Evolutionary conservation across 2,329 filamentous ascomycete genomes (phyloP).

Genomic region (Phoma sp.): DNA sequence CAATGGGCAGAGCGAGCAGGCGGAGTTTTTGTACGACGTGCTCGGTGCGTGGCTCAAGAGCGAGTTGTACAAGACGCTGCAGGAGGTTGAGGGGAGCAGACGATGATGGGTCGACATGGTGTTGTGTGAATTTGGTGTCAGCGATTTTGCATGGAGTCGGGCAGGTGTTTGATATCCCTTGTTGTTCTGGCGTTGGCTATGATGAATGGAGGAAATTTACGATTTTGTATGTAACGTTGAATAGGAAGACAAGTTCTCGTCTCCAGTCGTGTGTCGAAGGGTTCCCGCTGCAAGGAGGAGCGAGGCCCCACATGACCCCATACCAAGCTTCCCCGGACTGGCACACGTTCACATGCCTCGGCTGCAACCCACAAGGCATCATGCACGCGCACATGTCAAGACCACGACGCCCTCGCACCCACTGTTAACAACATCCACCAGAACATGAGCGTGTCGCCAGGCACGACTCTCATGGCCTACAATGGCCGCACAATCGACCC

Average conservation of each 20-base stretch:
- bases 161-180: slow-evolving; percentile 6
- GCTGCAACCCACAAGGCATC: slow-evolving; percentile 20
- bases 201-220: slow-evolving; percentile 4
- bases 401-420: background rate
- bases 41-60: slow-evolving; percentile 43
- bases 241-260: background rate
- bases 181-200: background rate
- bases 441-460: slow-evolving; percentile 33
- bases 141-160: slow-evolving; percentile 7
- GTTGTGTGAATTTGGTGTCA: background rate
- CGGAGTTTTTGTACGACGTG: slow-evolving; percentile 40
- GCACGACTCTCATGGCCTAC: slow-evolving; percentile 37
- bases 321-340: slow-evolving; percentile 25
- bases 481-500: slow-evolving; percentile 90
- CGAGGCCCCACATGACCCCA: slow-evolving; percentile 14
- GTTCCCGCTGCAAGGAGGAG: background rate
- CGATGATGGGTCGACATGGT: background rate
- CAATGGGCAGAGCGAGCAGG: slow-evolving; percentile 29
- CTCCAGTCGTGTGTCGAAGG: background rate
- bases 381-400: slow-evolving; percentile 25
- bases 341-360: slow-evolving; percentile 35
- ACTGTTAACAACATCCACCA: background rate
- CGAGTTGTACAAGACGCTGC: slow-evolving; percentile 37
- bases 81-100: slow-evolving; percentile 29
- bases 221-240: background rate